Conservation (phyloP, 2,329 filamentous ascomycete genomes). For the Neonectria faginata region DNA sequence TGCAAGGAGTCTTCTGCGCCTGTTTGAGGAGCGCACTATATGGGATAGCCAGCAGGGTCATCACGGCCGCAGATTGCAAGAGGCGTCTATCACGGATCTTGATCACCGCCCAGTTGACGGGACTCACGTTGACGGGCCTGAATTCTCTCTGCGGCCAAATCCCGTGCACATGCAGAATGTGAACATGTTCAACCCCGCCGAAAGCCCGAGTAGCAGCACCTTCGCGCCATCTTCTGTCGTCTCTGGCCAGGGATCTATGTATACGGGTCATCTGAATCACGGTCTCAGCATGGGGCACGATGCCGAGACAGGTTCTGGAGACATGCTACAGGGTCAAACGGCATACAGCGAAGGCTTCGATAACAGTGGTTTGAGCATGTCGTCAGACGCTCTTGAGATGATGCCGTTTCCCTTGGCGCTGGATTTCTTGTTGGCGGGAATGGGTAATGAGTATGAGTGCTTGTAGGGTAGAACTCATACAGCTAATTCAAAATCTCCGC, state of each 20-base stretch:
- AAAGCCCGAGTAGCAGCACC: conserved; percentile 14
- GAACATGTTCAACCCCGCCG: conserved; percentile 18
- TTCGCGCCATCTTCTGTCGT: conserved; percentile 28
- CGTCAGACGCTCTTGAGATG: conserved; percentile 31
- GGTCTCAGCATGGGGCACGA: conserved; percentile 33
- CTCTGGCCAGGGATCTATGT: conserved; percentile 19
- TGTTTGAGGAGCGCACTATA: conserved; percentile 45
- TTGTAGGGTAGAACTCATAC: background rate
- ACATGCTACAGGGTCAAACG: conserved; percentile 26
- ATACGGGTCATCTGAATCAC: conserved; percentile 20
- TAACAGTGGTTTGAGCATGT: conserved; percentile 26
- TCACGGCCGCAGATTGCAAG: conserved; percentile 13
- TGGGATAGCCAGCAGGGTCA: conserved; percentile 29
- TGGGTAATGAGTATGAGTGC: conserved; percentile 44
- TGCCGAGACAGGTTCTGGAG: conserved; percentile 13
- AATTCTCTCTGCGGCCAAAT: conserved; percentile 39
- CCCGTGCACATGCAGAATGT: conserved; percentile 16
- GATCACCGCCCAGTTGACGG: conserved; percentile 16
- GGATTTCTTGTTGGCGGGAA: conserved; percentile 49
- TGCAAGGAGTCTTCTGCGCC: conserved; percentile 46
- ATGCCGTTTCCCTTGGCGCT: conserved; percentile 48
- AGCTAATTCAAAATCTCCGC: background rate
- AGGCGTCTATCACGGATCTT: conserved; percentile 10
- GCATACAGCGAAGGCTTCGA: conserved; percentile 36
- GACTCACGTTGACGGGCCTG: conserved; percentile 10